Evolutionary conservation across 2,329 filamentous ascomycete genomes (phyloP), one percentile per base, ranked within the genome.

Genomic region (Ophiocordyceps camponoti-saundersi): DNA sequence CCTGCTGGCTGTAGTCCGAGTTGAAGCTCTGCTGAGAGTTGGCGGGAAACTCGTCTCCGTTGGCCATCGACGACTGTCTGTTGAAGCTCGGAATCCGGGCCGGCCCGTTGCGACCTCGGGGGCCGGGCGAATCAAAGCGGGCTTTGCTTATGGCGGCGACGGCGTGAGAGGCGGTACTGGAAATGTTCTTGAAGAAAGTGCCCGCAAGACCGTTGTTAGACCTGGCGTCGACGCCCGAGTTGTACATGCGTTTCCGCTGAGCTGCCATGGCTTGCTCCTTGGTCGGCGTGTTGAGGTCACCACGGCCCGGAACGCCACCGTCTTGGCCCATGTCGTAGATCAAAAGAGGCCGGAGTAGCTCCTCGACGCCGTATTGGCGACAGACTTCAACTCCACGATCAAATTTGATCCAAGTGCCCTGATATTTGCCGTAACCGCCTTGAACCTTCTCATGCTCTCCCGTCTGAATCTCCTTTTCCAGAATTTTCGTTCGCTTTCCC

Each of bases 211-310:
- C 79, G 55, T 77, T 79, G 55, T 77, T 79, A 13, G 72, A 67
- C 45, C 87, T 75, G 44, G 73, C 78, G 48, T 94, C 86, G 44
- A 77, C 73, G 32, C 55, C 59, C 10, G 65, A 60, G 53, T 83
- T 94, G 65, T 95, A 96, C 65, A 95, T 79, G 53, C 90, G 79
- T 63, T 98, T 96, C 54, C 92, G 72, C 65, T 88, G 83, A 6
- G 90, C 90, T 12, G 92, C 92, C 89, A 96, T 95, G 50, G 92
- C 92, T 64, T 96, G 92, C 64, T 96, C 92, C 65, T 98, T 98
- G 36, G 92, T 98, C 0, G 92, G 92, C 0, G 92, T 96, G 57
- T 96, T 90, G 55, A 95, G 75, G 53, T 81, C 78, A 44, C 83
- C 85, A 44, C 80, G 77, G 48, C 82, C 81, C 6, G 82, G 77